These are phyloP conservation scores for Cladorrhinum sp. DNA, from an alignment of 2,329 filamentous ascomycete species.

Conservation along the genomic window DNA sequence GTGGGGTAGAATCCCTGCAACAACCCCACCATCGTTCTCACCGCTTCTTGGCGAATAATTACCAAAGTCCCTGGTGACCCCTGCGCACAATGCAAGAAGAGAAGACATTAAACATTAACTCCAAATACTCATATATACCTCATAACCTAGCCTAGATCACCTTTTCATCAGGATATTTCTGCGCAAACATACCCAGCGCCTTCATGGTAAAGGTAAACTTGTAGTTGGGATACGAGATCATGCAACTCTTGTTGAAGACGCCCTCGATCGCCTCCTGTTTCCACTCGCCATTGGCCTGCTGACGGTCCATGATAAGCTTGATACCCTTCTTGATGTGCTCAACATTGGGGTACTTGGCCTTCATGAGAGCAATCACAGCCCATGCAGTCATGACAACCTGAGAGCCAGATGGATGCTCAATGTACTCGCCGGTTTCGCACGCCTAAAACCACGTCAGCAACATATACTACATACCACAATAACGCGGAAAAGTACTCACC, in stretches of 20 bases:
- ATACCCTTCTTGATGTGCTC: slow-evolving; percentile 71
- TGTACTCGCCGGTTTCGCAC: slow-evolving; percentile 73
- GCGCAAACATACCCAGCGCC: slow-evolving; percentile 85
- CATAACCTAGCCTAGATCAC: slow-evolving; percentile 34
- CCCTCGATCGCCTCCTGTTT: slow-evolving; percentile 93
- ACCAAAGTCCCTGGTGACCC: not conserved
- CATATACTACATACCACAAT: not conserved
- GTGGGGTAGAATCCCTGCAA: not conserved
- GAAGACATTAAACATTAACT: not conserved
- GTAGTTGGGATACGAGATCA: slow-evolving; percentile 99
- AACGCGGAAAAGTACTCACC: slow-evolving; percentile 38
- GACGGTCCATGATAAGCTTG: slow-evolving; percentile 76
- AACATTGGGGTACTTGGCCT: slow-evolving; percentile 75
- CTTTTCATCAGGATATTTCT: slow-evolving; percentile 64
- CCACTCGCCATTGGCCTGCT: slow-evolving; percentile 91
- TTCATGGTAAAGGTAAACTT: slow-evolving; percentile 96
- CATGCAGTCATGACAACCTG: slow-evolving; percentile 95
- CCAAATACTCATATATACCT: not conserved
- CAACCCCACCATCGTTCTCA: not conserved
- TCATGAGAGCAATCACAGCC: slow-evolving; percentile 78
- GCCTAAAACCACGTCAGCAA: slow-evolving; percentile 44
- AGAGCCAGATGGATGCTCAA: slow-evolving; percentile 69
- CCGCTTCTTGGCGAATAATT: not conserved
- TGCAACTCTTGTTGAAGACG: slow-evolving; percentile 98
- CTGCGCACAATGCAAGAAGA: no score